Evolutionary conservation across 1,284 basidiomycete genomes (phyloP).

Genomic region (Ustanciosporium gigantosporum): DNA sequence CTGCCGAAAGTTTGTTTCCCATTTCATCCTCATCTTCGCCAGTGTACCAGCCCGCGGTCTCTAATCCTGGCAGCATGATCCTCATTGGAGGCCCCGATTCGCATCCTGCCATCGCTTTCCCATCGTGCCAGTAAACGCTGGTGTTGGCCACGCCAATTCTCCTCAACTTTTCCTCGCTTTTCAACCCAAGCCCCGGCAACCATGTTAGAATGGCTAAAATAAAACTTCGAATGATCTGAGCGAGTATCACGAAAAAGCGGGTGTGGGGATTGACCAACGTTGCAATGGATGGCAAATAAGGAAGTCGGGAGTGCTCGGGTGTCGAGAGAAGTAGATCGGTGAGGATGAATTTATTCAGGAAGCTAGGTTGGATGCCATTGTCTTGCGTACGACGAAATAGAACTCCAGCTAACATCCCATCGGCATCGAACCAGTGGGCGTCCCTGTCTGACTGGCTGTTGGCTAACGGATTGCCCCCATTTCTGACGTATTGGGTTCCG

Average conservation of each 20-base stretch:
- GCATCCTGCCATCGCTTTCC: conserved; percentile 64
- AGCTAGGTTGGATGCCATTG: conserved; percentile 49
- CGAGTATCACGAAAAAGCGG: conserved; percentile 60
- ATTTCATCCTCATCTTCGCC: conserved; percentile 44
- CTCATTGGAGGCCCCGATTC: conserved; percentile 64
- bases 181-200: conserved; percentile 44
- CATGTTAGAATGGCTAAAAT: conserved; percentile 53
- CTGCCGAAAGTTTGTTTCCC: conserved; percentile 1
- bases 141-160: conserved; percentile 64
- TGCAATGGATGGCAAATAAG: conserved; percentile 64
- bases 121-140: conserved; percentile 62
- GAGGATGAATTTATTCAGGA: conserved; percentile 61
- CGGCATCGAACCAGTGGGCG: conserved; percentile 59
- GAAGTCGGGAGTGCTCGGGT: conserved; percentile 40
- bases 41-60: conserved; percentile 63
- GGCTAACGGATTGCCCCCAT: conserved; percentile 64
- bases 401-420: conserved; percentile 65
- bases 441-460: conserved; percentile 45
- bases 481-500: conserved; percentile 63
- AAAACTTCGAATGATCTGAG: conserved; percentile 62
- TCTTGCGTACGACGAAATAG: conserved; percentile 58
- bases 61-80: conserved; percentile 63
- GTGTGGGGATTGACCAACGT: conserved; percentile 64
- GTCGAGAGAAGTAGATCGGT: conserved; percentile 61
- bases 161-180: conserved; percentile 17